phyloP scores from a whole-genome alignment of 1,284 basidiomycete species.

The Erythrobasidium hasegawianum region DNA sequence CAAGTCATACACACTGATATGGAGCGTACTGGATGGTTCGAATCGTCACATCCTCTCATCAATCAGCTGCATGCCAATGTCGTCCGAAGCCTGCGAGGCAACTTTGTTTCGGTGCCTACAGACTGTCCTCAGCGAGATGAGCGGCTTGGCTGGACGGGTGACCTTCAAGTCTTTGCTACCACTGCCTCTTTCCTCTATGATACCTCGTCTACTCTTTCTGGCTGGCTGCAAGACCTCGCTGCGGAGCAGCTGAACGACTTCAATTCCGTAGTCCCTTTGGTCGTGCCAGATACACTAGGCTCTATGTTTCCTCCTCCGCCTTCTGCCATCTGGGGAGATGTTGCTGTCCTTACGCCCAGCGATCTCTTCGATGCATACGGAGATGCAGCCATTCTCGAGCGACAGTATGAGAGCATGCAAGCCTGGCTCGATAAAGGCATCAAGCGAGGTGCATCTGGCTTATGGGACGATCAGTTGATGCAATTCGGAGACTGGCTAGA shows the following conservation, averaged over 20 bases:
- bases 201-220: conserved; percentile 40
- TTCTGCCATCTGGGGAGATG: conserved; percentile 45
- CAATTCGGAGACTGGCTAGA: conserved; percentile 48
- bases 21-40: conserved; percentile 43
- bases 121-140: conserved; percentile 50
- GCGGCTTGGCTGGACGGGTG: conserved; percentile 49
- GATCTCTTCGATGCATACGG: conserved; percentile 44
- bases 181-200: conserved; percentile 47
- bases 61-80: conserved; percentile 46
- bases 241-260: conserved; percentile 42
- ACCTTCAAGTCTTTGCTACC: conserved; percentile 46
- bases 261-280: conserved; percentile 40
- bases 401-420: conserved; percentile 44
- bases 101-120: conserved; percentile 47
- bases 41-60: conserved; percentile 43
- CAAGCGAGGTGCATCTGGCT: conserved; percentile 36
- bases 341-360: conserved; percentile 41
- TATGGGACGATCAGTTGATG: conserved; percentile 37
- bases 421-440: conserved; percentile 47
- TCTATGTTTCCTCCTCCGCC: conserved; percentile 26
- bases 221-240: conserved; percentile 46
- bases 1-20: conserved; percentile 45
- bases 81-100: conserved; percentile 44
- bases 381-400: conserved; percentile 38
- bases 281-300: conserved; percentile 44